phyloP scores from a whole-genome alignment of 2,329 filamentous ascomycete species.

The Colletotrichum ledebouriae region DNA sequence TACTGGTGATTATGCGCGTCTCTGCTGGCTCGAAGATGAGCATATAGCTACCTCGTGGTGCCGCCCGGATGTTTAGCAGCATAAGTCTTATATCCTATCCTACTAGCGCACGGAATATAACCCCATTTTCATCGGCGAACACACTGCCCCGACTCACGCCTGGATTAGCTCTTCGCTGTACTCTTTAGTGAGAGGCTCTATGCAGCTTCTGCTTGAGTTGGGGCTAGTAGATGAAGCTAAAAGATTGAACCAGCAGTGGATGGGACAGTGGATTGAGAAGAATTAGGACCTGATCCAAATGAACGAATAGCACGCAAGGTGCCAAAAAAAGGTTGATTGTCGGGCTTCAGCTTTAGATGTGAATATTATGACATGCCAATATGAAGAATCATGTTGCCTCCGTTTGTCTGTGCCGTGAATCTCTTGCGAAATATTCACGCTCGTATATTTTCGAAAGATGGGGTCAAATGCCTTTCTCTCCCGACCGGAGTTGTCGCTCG shows the following conservation, averaged over 20 bases:
- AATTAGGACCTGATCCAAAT: not conserved
- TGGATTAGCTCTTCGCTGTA: constrained; percentile 51
- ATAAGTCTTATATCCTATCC: constrained; percentile 51
- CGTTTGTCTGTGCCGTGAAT: too few species aligned
- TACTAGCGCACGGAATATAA: constrained; percentile 52
- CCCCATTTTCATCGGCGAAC: constrained; percentile 53
- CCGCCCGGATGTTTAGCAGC: constrained; percentile 49
- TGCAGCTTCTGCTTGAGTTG: constrained; percentile 48
- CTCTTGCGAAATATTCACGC: too few species aligned
- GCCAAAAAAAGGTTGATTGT: too few species aligned
- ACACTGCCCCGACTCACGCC: constrained; percentile 52
- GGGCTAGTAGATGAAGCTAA: constrained; percentile 47
- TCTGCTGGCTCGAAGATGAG: constrained; percentile 51
- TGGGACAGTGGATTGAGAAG: constrained; percentile 45
- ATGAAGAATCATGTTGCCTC: too few species aligned
- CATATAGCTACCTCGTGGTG: constrained; percentile 49
- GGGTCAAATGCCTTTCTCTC: too few species aligned
- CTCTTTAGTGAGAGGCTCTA: constrained; percentile 48
- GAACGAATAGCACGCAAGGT: too few species aligned
- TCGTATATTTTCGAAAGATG: too few species aligned
- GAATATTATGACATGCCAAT: too few species aligned
- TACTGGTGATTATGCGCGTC: constrained; percentile 50
- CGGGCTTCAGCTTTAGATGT: too few species aligned
- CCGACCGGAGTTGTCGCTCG: too few species aligned
- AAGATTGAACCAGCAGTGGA: constrained; percentile 45